Percentiles rank a stretch among this genome's conserved stretches.
These are phyloP conservation scores for Candolleomyces aberdarensis DNA, from an alignment of 768 basidiomycete species.

Conservation along the genomic window DNA sequence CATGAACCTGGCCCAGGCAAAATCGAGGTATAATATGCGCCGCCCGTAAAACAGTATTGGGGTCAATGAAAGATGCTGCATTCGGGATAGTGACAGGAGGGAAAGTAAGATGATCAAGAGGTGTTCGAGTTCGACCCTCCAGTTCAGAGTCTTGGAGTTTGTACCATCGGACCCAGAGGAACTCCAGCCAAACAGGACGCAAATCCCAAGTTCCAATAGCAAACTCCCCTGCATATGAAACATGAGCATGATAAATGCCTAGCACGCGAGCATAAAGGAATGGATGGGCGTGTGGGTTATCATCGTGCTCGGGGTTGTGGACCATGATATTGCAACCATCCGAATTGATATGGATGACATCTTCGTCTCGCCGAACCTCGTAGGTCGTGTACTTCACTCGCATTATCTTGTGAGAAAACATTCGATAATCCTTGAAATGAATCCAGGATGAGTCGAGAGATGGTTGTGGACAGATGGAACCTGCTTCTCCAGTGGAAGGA, in stretches of 20 bases:
- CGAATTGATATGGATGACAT: background rate
- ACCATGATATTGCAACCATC: background rate
- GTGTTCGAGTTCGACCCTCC: background rate
- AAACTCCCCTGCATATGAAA: slow-evolving; percentile 12
- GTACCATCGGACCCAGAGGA: background rate
- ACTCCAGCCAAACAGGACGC: background rate
- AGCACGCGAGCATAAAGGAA: slow-evolving; percentile 21
- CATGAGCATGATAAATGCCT: slow-evolving; percentile 16
- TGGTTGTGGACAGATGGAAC: no score
- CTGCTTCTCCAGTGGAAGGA: no score
- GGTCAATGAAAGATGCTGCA: background rate
- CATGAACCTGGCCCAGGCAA: background rate
- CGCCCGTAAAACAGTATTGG: background rate
- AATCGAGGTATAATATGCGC: background rate
- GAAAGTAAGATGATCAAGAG: background rate
- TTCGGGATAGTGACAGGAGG: background rate
- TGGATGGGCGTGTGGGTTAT: slow-evolving; percentile 3
- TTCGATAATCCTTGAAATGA: background rate
- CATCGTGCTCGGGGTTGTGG: background rate
- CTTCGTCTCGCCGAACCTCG: background rate
- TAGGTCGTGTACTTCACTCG: background rate
- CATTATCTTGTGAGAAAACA: background rate
- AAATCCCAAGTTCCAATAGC: background rate
- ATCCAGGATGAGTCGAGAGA: background rate
- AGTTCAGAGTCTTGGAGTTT: background rate